phyloP scores from a whole-genome alignment of 805 yeast species.

The Candida anglica region DNA sequence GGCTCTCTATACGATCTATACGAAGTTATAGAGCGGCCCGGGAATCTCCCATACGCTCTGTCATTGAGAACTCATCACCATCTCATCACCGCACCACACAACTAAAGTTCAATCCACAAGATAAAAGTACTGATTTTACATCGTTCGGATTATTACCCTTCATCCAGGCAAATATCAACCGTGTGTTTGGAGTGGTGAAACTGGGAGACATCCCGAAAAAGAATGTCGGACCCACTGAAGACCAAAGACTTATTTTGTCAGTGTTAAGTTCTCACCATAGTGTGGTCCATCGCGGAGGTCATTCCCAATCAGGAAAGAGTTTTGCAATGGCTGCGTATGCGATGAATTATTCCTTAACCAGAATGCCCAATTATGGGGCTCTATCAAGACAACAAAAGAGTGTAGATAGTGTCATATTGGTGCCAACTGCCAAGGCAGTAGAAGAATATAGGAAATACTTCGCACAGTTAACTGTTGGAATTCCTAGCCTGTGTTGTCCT shows the following conservation, averaged over 20 bases:
- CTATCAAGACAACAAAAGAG: slow-evolving; percentile 6
- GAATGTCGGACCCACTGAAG: slow-evolving; percentile 15
- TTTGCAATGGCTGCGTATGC: slow-evolving; percentile 14
- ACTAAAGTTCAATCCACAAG: slow-evolving; percentile 1
- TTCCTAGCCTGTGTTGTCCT: slow-evolving; percentile 21
- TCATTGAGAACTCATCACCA: too few species aligned
- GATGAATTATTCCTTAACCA: slow-evolving; percentile 13
- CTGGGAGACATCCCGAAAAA: slow-evolving; percentile 4
- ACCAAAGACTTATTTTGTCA: slow-evolving; percentile 16
- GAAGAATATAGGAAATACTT: slow-evolving; percentile 12
- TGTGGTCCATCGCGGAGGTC: slow-evolving; percentile 7
- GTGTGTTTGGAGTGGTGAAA: too few species aligned
- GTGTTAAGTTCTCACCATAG: slow-evolving; percentile 13
- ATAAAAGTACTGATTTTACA: slow-evolving; percentile 12
- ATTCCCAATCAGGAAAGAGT: slow-evolving; percentile 16
- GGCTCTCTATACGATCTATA: too few species aligned
- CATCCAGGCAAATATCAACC: slow-evolving; percentile 16
- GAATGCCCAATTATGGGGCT: slow-evolving; percentile 14
- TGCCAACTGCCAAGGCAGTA: slow-evolving; percentile 19
- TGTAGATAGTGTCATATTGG: slow-evolving; percentile 17
- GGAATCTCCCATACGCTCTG: too few species aligned
- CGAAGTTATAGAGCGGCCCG: too few species aligned
- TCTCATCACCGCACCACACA: too few species aligned
- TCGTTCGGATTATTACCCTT: slow-evolving; percentile 19
- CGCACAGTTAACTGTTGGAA: slow-evolving; percentile 10